Base-by-base conservation (phyloP, 805 yeast genomes). In the Helenozyma rhizophorensis region DNA sequence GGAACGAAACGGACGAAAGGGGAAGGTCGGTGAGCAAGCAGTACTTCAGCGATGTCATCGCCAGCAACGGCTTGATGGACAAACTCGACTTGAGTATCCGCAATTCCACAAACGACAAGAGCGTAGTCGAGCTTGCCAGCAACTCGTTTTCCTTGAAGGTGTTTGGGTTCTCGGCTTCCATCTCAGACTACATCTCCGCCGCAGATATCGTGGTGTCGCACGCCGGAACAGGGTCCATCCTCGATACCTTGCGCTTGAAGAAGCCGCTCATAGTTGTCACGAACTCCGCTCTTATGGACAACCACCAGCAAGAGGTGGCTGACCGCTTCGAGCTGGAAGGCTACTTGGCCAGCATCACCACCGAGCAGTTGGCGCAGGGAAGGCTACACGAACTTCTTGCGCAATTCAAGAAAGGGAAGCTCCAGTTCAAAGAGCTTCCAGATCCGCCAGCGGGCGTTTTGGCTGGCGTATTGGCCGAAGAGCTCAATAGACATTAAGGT, bases 161-260 rank as follows among this genome's bases (percentile, higher is more conserved):
- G 18, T 59, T 65, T 29, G 57, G 62, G 0, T 65, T 48, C 43
- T 43, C 61, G 9, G 11, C 39, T 7, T 36, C 52, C n/a, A 51
- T 65, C 17, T 35, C 23, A 9, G 14, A 56, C 0, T 65, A 68
- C 36, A 73, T 86, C 2, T 28, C 45, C 0, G 23, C 50, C 1
- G 65, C 79, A 2, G 76, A 77, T 31, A 45, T 86, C 26, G 84
- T 90, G 9, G 70, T 93, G 9, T 79, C 96, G 0, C 97, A 93
- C 54, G 97, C 95, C 0, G 83, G 83, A 1, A 86, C 97, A 0
- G 98, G 98, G 2, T 85, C 96, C 0, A 83, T 90, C 6, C 56
- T 93, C 17, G 98, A 90, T 49, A 70, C 84, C 0, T 56, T 87
- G 23, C 66, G 93, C 14, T 50, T 50, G 18, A 33, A 58, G 1